Evolutionary conservation across 2,329 filamentous ascomycete species (phyloP).

Genomic region (Sordariomycetes sp.): DNA sequence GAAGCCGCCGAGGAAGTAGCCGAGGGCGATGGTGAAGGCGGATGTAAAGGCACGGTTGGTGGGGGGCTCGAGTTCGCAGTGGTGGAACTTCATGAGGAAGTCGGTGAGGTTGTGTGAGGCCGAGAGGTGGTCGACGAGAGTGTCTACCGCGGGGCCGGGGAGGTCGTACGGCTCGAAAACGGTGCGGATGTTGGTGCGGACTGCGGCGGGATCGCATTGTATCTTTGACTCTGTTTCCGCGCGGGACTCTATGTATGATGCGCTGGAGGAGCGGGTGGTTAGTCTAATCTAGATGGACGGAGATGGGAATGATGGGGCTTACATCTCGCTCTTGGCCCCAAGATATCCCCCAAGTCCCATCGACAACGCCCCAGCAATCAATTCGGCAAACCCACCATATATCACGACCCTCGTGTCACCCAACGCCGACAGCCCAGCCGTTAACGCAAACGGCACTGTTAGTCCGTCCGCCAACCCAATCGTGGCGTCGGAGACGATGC

Average conservation of each 20-base stretch:
- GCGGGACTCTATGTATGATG: constrained; percentile 9
- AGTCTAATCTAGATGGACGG: constrained; percentile 1
- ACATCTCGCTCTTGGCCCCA: constrained; percentile 42
- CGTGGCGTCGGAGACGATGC: constrained; percentile 25
- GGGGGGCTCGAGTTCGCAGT: constrained; percentile 17
- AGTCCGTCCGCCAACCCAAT: constrained; percentile 69
- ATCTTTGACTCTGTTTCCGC: not conserved
- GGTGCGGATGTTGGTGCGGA: constrained; percentile 32
- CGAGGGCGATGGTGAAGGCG: constrained; percentile 51
- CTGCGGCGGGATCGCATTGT: constrained; percentile 19
- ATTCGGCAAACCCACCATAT: constrained; percentile 59
- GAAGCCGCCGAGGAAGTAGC: constrained; percentile 58
- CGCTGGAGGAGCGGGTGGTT: not conserved
- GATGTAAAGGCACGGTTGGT: constrained; percentile 35
- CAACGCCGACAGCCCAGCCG: constrained; percentile 55
- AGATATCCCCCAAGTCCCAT: constrained; percentile 70
- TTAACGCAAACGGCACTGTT: constrained; percentile 69
- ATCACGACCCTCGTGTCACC: constrained; percentile 56
- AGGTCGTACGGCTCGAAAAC: constrained; percentile 38
- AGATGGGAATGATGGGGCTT: not conserved
- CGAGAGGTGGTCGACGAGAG: constrained; percentile 32
- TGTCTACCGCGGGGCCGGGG: constrained; percentile 23
- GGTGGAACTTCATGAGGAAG: constrained; percentile 31
- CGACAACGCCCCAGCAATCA: constrained; percentile 62
- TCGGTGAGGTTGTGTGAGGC: not conserved